phyloP scores from a whole-genome alignment of 78 protist species.

The Speleostelium caveatum region DNA sequence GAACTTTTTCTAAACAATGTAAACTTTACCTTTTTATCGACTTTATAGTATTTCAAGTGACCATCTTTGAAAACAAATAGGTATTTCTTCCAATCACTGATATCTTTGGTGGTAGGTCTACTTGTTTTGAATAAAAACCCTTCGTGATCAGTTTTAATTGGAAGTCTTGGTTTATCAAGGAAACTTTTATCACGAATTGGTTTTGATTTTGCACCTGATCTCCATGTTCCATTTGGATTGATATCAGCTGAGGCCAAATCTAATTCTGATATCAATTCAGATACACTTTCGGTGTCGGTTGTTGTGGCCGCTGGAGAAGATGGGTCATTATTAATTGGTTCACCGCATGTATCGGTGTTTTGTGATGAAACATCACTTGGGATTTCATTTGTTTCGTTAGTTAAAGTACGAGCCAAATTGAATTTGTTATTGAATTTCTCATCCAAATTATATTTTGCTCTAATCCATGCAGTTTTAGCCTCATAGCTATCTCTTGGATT shows the following conservation, averaged over 20 bases:
- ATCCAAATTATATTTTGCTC: conserved; percentile 44
- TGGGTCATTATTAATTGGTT: background rate
- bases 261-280: background rate
- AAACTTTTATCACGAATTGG: conserved; percentile 9
- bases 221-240: conserved; percentile 53
- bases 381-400: background rate
- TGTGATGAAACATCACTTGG: background rate
- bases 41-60: conserved; percentile 37
- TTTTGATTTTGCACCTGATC: background rate
- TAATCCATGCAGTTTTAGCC: conserved; percentile 43
- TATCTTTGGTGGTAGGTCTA: conserved; percentile 32
- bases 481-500: conserved; percentile 42
- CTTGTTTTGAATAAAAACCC: conserved; percentile 41
- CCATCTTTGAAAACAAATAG: conserved; percentile 46
- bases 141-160: conserved; percentile 28
- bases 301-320: background rate
- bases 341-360: background rate
- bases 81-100: conserved; percentile 64
- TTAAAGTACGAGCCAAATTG: background rate
- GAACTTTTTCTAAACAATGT: too few relatives aligned
- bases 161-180: conserved; percentile 27
- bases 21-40: conserved; percentile 1
- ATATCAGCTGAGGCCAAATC: background rate
- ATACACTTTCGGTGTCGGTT: background rate
- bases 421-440: background rate